phyloP scores from a whole-genome alignment of 345 rosid genomes.

The Linum tenue region DNA sequence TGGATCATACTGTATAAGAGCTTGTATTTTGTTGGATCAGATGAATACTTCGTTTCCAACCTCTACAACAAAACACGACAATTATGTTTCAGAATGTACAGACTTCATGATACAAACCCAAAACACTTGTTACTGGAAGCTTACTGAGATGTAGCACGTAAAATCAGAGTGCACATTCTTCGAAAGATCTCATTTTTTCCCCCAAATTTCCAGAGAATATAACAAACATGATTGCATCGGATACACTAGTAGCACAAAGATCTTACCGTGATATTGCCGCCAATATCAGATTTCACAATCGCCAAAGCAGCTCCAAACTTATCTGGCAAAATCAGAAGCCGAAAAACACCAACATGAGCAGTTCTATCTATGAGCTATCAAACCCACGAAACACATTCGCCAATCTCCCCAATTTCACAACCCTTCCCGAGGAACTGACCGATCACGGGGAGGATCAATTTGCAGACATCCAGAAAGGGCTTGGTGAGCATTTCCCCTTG shows the following conservation, averaged over 20 bases:
- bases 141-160: too few species aligned
- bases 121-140: not conserved
- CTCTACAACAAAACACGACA: constrained; percentile 37
- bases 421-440: constrained; percentile 28
- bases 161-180: not conserved
- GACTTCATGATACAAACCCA: not conserved
- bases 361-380: not conserved
- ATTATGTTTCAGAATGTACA: not conserved
- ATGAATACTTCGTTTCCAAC: constrained; percentile 64
- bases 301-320: constrained; percentile 90
- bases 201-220: not conserved
- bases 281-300: constrained; percentile 80
- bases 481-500: constrained; percentile 72
- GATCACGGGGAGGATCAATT: constrained; percentile 66
- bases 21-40: constrained; percentile 54
- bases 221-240: not conserved
- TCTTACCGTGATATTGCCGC: constrained; percentile 76
- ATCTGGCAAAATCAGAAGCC: constrained; percentile 29
- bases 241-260: constrained; percentile 4
- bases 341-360: not conserved
- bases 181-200: not conserved
- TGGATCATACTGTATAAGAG: constrained; percentile 64
- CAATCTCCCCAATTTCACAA: not conserved
- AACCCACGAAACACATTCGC: not conserved
- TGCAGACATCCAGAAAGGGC: constrained; percentile 85